Evolutionary conservation across 768 basidiomycete species (phyloP).

Genomic region (Russula brevipes): DNA sequence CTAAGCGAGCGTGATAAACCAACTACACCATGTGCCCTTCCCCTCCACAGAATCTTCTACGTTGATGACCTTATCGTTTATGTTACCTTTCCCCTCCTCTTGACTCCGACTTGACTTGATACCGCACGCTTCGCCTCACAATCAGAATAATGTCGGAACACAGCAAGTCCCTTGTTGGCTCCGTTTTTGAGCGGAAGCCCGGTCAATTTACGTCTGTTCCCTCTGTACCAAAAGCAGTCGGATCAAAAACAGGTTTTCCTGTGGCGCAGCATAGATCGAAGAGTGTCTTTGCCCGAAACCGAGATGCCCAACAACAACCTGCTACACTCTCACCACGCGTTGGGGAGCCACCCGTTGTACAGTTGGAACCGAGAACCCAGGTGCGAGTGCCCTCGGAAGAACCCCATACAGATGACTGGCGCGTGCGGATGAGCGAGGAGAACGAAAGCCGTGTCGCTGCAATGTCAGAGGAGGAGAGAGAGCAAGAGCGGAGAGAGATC

Average conservation of each 20-base stretch:
- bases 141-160: constrained; percentile 20
- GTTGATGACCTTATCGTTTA: neutral
- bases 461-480: constrained; percentile 70
- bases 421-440: constrained; percentile 56
- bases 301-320: constrained; percentile 26
- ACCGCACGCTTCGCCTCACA: neutral
- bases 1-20: constrained; percentile 25
- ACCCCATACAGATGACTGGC: constrained; percentile 37
- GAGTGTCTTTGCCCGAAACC: constrained; percentile 37
- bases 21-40: constrained; percentile 24
- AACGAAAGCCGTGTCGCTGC: constrained; percentile 55
- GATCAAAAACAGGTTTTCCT: constrained; percentile 37
- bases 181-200: constrained; percentile 42
- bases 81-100: too few species aligned
- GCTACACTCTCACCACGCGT: constrained; percentile 24
- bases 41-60: fast-evolving
- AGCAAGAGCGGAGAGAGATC: constrained; percentile 59
- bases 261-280: constrained; percentile 39
- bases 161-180: constrained; percentile 37
- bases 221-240: constrained; percentile 23
- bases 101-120: neutral
- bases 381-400: neutral
- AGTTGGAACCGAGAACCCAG: constrained; percentile 20
- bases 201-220: constrained; percentile 27
- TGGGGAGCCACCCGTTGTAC: constrained; percentile 23